phyloP scores from a whole-genome alignment of 768 basidiomycete species.

The Psilocybe azurescens region DNA sequence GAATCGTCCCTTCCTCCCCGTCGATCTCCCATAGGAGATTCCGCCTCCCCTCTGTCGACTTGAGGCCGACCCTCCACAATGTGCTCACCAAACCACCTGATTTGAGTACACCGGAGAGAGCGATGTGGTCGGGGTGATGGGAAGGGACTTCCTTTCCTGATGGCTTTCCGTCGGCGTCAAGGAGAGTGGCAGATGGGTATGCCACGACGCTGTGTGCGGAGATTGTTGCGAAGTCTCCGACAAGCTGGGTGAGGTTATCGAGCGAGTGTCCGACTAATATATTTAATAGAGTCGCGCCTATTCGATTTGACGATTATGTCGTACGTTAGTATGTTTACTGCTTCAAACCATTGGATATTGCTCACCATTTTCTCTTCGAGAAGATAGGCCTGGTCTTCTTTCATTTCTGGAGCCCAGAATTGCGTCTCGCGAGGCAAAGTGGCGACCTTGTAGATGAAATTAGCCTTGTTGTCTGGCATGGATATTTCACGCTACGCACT shows the following conservation, averaged over 20 bases:
- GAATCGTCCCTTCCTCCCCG: slow-evolving; percentile 35
- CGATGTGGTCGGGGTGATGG: slow-evolving; percentile 30
- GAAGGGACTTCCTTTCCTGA: slow-evolving; percentile 29
- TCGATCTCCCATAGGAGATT: slow-evolving; percentile 39
- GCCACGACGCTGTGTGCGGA: slow-evolving; percentile 28
- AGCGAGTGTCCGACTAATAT: slow-evolving; percentile 32
- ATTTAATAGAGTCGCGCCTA: background rate
- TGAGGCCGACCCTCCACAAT: slow-evolving; percentile 29
- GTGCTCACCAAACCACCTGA: slow-evolving; percentile 35
- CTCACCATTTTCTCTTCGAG: slow-evolving; percentile 1
- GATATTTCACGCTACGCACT: background rate
- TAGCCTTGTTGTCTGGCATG: too few relatives aligned
- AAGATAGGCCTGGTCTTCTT: background rate
- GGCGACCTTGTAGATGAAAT: too few relatives aligned
- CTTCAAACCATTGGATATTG: background rate
- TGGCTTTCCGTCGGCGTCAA: slow-evolving; percentile 29
- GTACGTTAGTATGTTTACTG: slow-evolving; percentile 19
- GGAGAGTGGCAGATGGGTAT: slow-evolving; percentile 30
- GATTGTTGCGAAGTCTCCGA: slow-evolving; percentile 37
- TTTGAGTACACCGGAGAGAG: slow-evolving; percentile 33
- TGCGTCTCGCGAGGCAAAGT: background rate
- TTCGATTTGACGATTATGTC: background rate
- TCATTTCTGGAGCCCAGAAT: background rate
- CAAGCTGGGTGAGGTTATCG: slow-evolving; percentile 30
- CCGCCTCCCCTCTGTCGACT: slow-evolving; percentile 23